Base-by-base conservation (phyloP, 192 early-diverging fungal species). In the Rhizophagus clarus region DNA sequence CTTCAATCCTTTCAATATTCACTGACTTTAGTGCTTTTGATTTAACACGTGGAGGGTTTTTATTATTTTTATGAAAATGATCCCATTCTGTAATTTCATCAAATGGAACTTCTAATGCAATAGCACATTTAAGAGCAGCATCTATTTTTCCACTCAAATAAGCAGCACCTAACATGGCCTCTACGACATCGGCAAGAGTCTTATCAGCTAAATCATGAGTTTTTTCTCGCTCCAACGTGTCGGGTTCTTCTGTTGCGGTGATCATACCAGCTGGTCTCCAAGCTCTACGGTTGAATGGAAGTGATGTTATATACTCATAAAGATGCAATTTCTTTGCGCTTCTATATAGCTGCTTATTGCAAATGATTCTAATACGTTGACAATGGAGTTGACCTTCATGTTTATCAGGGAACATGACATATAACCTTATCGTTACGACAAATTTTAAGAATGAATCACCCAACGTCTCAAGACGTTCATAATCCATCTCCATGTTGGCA, bases 381-480 rank as follows among this genome's bases (percentile, higher is more conserved):
- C 79, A 83, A n/a, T 94, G 93, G 20, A 98, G 83, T 71, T 91
- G 88, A 0, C 96, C 95, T 83, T 98, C 97, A 79, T 95, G 87
- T 26, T 86, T 88, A 24, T 86, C 83, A 0, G 95, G 96, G 70
- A 92, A 88, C 26, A 87, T 78, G 56, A 93, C 93, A 83, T 93
- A 98, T 42, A 97, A 83, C 77, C 92, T 90, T 31, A 94, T 86
- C 0, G 92, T 92, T 3, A 89, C 84, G 2, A 92, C 83, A 68
- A 93, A 88, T 81, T 98, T 98, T 28, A 98, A 86, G 51, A 96
- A 93, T 29, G 96, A 92, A 79, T 98, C 97, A 10, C 97, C 97
- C 20, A 97, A 85, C 7, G 93, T 91, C 85, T 98, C 96, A 0
- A 96, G 83, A 0, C 97, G 93, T 83, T 98, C 95, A 81, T 98